Evolutionary conservation across 1,139 yeast genomes (phyloP).

Genomic region (Saccharomyces hybrid): DNA sequence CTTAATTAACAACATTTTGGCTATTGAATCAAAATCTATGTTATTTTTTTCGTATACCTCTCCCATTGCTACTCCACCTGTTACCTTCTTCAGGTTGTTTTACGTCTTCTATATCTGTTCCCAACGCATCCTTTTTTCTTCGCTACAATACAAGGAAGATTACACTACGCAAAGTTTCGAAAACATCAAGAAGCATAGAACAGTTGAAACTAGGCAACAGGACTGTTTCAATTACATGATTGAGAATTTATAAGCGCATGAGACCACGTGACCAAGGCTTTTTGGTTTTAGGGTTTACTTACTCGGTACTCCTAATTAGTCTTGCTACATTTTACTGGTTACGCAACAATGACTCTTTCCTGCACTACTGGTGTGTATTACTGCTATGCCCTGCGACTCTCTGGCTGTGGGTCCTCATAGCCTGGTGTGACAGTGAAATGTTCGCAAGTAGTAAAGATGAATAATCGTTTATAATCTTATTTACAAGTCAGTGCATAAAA

Average conservation of each 20-base stretch:
- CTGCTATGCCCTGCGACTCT: slow-evolving; percentile 20
- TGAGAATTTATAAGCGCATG: not conserved
- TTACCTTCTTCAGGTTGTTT: not conserved
- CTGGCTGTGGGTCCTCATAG: slow-evolving; percentile 26
- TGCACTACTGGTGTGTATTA: slow-evolving; percentile 21
- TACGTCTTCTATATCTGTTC: not conserved
- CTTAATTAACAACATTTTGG: slow-evolving; percentile 20
- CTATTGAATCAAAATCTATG: slow-evolving; percentile 5
- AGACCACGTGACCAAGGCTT: slow-evolving; percentile 4
- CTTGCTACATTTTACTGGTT: slow-evolving; percentile 7
- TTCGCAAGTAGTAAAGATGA: slow-evolving; percentile 22
- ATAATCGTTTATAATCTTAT: slow-evolving; percentile 1
- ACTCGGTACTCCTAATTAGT: slow-evolving; percentile 4
- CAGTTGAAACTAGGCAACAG: not conserved
- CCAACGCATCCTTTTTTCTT: not conserved
- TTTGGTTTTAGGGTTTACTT: slow-evolving; percentile 6
- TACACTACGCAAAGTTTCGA: not conserved
- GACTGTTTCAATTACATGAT: not conserved
- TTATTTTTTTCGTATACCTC: not conserved
- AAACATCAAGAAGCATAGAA: not conserved
- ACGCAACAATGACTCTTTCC: slow-evolving; percentile 7
- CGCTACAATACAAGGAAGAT: not conserved
- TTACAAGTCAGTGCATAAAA: not conserved
- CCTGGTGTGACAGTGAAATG: slow-evolving; percentile 27
- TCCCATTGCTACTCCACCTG: not conserved